Conservation (phyloP, 371 early-diverging fungal genomes). For the Dichotomocladium elegans region DNA sequence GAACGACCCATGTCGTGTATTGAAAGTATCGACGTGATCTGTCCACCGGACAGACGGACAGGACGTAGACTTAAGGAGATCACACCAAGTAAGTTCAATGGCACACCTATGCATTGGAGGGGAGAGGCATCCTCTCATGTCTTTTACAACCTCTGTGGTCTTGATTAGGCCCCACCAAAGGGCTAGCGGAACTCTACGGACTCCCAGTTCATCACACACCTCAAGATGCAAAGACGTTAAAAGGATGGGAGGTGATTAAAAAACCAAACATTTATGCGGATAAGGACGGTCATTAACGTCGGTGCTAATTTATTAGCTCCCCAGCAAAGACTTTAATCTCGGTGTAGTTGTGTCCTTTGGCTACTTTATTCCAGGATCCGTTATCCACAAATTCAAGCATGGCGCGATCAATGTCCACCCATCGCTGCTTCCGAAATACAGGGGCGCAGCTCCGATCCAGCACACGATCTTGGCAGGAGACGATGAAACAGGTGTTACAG, state of each 20-base stretch:
- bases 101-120: not conserved
- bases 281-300: not conserved
- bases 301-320: constrained; percentile 17
- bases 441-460: constrained; percentile 93
- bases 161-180: constrained; percentile 31
- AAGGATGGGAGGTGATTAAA: constrained; percentile 23
- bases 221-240: constrained; percentile 14
- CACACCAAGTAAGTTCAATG: constrained; percentile 29
- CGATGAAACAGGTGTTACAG: constrained; percentile 76
- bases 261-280: not conserved
- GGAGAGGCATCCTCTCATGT: too few relatives aligned
- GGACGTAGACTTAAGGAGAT: constrained; percentile 40
- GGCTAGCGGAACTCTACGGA: constrained; percentile 33
- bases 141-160: not conserved
- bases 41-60: constrained; percentile 55
- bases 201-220: constrained; percentile 30
- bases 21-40: constrained; percentile 64
- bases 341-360: constrained; percentile 93
- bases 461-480: constrained; percentile 81
- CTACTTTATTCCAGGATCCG: constrained; percentile 74
- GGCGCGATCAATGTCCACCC: constrained; percentile 90
- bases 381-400: constrained; percentile 62
- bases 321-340: constrained; percentile 56
- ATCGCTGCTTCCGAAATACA: constrained; percentile 81
- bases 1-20: constrained; percentile 14